These are phyloP conservation scores for Suillus lakei DNA, from an alignment of 768 basidiomycete genomes.

Conservation along the genomic window DNA sequence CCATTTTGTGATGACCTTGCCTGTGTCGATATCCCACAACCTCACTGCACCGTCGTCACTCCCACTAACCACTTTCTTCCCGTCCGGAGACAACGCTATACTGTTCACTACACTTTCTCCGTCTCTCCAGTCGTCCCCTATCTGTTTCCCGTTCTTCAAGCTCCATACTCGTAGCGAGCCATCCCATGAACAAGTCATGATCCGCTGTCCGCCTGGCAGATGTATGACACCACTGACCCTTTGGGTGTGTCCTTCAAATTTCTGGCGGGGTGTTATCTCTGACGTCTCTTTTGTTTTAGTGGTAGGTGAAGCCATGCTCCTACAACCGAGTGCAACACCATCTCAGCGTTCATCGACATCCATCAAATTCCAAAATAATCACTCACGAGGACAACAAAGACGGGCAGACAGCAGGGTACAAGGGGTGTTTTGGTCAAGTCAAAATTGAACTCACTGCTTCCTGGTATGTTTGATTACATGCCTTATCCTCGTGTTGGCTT, in stretches of 20 bases:
- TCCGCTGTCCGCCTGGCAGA: not conserved
- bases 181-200: not conserved
- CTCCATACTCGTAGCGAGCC: not conserved
- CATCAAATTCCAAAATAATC: not conserved
- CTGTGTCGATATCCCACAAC: no score
- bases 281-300: not conserved
- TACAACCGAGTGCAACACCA: not conserved
- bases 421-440: not conserved
- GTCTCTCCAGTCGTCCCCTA: no score
- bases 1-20: not conserved
- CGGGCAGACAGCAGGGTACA: not conserved
- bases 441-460: not conserved
- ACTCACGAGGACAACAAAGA: not conserved
- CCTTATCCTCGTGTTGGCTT: no score
- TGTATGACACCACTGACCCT: not conserved
- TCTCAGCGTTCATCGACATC: not conserved
- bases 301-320: not conserved
- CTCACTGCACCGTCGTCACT: no score
- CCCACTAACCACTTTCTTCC: no score
- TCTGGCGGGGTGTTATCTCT: not conserved
- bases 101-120: no score
- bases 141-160: not conserved
- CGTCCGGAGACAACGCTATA: no score
- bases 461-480: no score
- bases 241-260: not conserved